Conservation (phyloP, 352 stramenopile species). For the Phytopythium sindhum region DNA sequence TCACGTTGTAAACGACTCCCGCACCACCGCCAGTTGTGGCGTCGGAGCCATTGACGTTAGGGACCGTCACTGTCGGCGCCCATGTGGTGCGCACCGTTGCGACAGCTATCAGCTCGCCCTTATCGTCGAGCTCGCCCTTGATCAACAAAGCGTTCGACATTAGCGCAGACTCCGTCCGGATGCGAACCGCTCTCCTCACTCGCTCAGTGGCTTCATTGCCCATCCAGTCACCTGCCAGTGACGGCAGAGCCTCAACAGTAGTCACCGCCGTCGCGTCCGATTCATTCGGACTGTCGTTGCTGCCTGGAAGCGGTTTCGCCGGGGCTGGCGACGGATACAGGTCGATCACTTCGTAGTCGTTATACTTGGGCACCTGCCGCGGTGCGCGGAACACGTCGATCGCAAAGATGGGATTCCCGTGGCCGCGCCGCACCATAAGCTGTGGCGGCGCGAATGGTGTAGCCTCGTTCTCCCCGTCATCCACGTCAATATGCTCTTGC, state of each 20-base stretch:
- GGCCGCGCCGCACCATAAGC: constrained; percentile 70
- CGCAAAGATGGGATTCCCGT: constrained; percentile 85
- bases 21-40: background rate
- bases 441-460: constrained; percentile 23
- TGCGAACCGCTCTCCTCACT: constrained; percentile 52
- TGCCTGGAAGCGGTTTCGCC: background rate
- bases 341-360: constrained; percentile 87
- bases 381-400: constrained; percentile 85
- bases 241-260: constrained; percentile 8
- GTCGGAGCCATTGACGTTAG: background rate
- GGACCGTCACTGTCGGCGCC: constrained; percentile 27
- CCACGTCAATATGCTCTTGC: background rate
- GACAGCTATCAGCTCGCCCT: constrained; percentile 62
- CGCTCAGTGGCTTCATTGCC: constrained; percentile 71
- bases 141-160: constrained; percentile 51
- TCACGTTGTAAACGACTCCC: constrained; percentile 43
- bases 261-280: background rate
- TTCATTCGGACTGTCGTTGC: background rate
- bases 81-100: constrained; percentile 42
- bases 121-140: constrained; percentile 66
- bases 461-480: background rate
- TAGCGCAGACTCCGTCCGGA: constrained; percentile 56
- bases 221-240: constrained; percentile 73
- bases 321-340: constrained; percentile 28
- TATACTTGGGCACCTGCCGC: constrained; percentile 82